These are phyloP conservation scores for Boletus coccyginus DNA, from an alignment of 768 basidiomycete genomes.

Conservation along the genomic window DNA sequence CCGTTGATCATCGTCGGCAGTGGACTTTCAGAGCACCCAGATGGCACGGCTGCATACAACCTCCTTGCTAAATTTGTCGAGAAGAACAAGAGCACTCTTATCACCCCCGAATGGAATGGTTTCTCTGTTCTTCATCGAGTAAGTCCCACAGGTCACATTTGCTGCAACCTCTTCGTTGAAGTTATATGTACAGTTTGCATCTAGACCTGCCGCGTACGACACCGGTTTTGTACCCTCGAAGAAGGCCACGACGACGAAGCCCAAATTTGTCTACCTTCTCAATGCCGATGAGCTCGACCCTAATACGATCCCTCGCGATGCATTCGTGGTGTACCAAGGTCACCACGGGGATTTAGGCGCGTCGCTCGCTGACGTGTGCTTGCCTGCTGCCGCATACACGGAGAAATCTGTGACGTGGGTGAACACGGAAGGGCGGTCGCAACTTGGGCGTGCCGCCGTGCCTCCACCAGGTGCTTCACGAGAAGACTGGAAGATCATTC, in stretches of 20 bases:
- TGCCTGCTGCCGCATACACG: conserved; percentile 92
- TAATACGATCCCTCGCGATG: conserved; percentile 80
- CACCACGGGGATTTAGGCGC: conserved; percentile 98
- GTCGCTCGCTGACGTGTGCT: conserved; percentile 93
- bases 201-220: conserved; percentile 92
- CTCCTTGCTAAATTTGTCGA: conserved; percentile 78
- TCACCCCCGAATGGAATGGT: conserved; percentile 94
- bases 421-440: conserved; percentile 93
- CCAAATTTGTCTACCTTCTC: conserved; percentile 96
- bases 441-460: conserved; percentile 89
- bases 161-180: background rate
- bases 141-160: conserved; percentile 18
- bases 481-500: conserved; percentile 97
- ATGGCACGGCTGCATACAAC: conserved; percentile 76
- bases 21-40: conserved; percentile 78
- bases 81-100: conserved; percentile 65
- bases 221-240: conserved; percentile 89
- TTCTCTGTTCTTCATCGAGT: conserved; percentile 92
- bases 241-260: conserved; percentile 66
- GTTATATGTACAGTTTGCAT: conserved; percentile 61
- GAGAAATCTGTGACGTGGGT: conserved; percentile 92
- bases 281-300: conserved; percentile 95
- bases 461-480: conserved; percentile 91
- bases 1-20: conserved; percentile 94
- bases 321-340: conserved; percentile 98